Conservation (phyloP, 495 filamentous ascomycete species). For the Pyrenula aspistea region DNA sequence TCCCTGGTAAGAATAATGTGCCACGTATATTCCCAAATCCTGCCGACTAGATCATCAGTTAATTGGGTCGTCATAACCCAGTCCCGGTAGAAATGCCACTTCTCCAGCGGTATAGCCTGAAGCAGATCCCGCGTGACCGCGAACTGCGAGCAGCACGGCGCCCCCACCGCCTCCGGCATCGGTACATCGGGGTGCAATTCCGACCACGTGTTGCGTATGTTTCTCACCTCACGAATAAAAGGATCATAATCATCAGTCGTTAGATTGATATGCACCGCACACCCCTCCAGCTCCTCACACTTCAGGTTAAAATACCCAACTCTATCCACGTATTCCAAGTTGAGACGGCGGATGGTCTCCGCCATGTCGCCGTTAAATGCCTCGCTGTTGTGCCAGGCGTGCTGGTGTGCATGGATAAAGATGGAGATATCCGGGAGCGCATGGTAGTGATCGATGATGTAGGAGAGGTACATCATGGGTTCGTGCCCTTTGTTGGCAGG, state of each 20-base stretch:
- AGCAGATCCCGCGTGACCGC: constrained; percentile 38
- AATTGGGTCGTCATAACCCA: constrained; percentile 45
- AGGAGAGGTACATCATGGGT: constrained; percentile 24
- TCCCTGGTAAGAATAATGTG: constrained; percentile 35
- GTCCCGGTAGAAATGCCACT: constrained; percentile 33
- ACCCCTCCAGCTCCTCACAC: constrained; percentile 19
- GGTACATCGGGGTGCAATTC: constrained; percentile 17
- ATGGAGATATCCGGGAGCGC: constrained; percentile 16
- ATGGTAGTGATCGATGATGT: constrained; percentile 23
- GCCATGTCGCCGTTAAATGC: constrained; percentile 2
- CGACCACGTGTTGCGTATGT: constrained; percentile 4
- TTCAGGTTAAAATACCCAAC: constrained; percentile 23
- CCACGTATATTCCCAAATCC: constrained; percentile 52
- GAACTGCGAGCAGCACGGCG: constrained; percentile 50
- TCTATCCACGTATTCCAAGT: constrained; percentile 11
- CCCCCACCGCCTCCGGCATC: constrained; percentile 6
- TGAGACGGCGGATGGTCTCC: constrained; percentile 11
- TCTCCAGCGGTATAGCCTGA: constrained; percentile 19
- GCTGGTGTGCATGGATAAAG: constrained; percentile 21
- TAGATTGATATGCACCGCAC: constrained; percentile 3
- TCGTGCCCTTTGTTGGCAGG: constrained; percentile 19
- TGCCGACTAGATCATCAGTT: constrained; percentile 32
- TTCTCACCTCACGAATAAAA: not conserved
- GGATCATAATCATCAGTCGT: constrained; percentile 7
- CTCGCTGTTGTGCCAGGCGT: constrained; percentile 21